Conservation (phyloP, 495 filamentous ascomycete species). For the Lophiotrema nucula region DNA sequence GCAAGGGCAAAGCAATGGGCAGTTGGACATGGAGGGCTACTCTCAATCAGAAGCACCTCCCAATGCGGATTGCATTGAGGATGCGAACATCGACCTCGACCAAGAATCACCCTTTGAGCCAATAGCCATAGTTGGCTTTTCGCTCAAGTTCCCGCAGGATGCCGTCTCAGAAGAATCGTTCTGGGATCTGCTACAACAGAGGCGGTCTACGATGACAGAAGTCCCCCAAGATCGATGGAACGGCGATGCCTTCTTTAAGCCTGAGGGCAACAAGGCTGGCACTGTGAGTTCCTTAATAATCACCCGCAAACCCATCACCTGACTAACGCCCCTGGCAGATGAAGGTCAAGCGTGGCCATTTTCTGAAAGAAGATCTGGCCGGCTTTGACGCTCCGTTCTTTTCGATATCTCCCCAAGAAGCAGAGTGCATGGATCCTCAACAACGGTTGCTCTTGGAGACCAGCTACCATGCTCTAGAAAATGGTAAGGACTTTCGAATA, state of each 20-base stretch:
- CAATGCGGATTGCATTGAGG: not conserved
- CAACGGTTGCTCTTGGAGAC: constrained; percentile 16
- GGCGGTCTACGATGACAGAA: not conserved
- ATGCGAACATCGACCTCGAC: not conserved
- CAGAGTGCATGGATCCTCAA: constrained; percentile 17
- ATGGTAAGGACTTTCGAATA: constrained; percentile 5
- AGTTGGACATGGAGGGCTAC: not conserved
- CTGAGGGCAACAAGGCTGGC: not conserved
- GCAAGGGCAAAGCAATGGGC: not conserved
- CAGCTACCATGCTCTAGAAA: constrained; percentile 14
- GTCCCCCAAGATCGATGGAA: constrained; percentile 10
- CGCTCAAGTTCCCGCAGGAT: constrained; percentile 60
- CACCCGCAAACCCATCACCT: not conserved
- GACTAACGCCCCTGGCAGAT: not conserved
- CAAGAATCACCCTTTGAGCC: constrained; percentile 39
- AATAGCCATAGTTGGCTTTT: constrained; percentile 61
- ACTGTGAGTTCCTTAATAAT: not conserved
- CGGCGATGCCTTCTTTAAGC: not conserved
- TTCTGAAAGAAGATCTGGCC: constrained; percentile 2
- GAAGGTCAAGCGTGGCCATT: not conserved
- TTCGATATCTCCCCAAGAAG: constrained; percentile 3
- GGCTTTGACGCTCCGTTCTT: constrained; percentile 24
- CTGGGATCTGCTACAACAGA: constrained; percentile 53
- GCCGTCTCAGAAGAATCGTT: constrained; percentile 53
- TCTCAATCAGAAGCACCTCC: not conserved